Conservation (phyloP, 495 filamentous ascomycete genomes). For the Penicillium egyptiacum region DNA sequence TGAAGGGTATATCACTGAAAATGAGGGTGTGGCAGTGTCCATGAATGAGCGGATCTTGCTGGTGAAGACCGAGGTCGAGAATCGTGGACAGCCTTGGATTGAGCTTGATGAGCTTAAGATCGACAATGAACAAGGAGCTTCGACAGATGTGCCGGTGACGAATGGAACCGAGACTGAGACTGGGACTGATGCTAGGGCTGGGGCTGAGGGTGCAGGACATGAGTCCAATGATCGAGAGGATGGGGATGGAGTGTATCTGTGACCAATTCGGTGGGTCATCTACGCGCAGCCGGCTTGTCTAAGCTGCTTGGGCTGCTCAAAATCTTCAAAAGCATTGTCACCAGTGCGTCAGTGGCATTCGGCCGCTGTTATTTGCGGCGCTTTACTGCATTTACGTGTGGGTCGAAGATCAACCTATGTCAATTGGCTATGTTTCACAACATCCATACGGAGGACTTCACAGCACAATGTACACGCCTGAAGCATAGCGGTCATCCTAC, state of each 20-base stretch:
- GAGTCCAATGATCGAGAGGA: constrained; percentile 34
- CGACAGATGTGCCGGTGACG: constrained; percentile 14
- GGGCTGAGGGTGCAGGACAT: constrained; percentile 18
- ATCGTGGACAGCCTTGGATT: constrained; percentile 68
- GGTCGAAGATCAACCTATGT: constrained; percentile 1
- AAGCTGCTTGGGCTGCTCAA: background rate
- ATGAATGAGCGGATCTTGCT: constrained; percentile 72
- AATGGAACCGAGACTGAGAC: constrained; percentile 28
- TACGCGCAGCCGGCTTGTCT: background rate
- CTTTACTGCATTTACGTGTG: constrained; percentile 3
- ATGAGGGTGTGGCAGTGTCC: constrained; percentile 67
- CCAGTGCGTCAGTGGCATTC: background rate
- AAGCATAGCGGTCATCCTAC: background rate
- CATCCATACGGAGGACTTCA: background rate
- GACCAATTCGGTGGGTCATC: constrained; percentile 16
- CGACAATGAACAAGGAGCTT: constrained; percentile 18
- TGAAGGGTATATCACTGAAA: constrained; percentile 57
- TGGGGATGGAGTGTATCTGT: constrained; percentile 67
- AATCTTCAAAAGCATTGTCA: background rate
- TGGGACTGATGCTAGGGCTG: constrained; percentile 31
- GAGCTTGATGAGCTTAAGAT: constrained; percentile 45
- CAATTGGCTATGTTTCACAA: constrained; percentile 7
- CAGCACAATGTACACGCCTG: background rate
- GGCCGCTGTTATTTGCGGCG: background rate
- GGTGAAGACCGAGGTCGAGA: constrained; percentile 72